phyloP scores from a whole-genome alignment of 2,329 filamentous ascomycete genomes.

The Pseudogymnoascus sp. region DNA sequence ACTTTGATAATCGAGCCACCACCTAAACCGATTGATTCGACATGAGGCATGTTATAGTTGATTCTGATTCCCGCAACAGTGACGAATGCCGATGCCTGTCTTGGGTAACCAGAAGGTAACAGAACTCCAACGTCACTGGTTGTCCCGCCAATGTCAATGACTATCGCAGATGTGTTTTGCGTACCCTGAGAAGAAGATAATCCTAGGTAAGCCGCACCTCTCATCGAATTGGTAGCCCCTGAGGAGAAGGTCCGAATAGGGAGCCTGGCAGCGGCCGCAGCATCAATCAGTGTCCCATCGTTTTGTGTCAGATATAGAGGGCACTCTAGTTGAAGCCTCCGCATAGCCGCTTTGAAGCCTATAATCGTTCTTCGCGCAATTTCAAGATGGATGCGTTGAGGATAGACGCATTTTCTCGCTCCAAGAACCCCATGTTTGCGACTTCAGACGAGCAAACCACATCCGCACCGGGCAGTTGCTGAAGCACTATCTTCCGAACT shows the following conservation, averaged over 20 bases:
- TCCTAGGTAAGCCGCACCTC: constrained; percentile 52
- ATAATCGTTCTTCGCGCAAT: constrained; percentile 49
- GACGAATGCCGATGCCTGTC: constrained; percentile 49
- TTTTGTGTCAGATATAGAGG: constrained; percentile 52
- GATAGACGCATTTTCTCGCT: constrained; percentile 59
- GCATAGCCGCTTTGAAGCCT: constrained; percentile 47
- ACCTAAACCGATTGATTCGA: constrained; percentile 48
- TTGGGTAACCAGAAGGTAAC: constrained; percentile 50
- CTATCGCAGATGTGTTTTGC: constrained; percentile 21
- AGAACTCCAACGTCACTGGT: constrained; percentile 51
- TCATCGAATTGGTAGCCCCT: constrained; percentile 58
- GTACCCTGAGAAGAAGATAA: constrained; percentile 17
- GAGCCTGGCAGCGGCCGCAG: constrained; percentile 44
- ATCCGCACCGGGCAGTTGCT: constrained; percentile 40
- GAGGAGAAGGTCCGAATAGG: constrained; percentile 57
- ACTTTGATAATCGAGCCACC: constrained; percentile 42
- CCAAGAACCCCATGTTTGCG: constrained; percentile 42
- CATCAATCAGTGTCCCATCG: constrained; percentile 53
- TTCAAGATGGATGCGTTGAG: constrained; percentile 55
- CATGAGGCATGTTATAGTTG: constrained; percentile 49
- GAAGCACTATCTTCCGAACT: constrained; percentile 40
- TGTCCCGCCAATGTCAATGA: constrained; percentile 56
- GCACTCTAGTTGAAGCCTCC: constrained; percentile 39
- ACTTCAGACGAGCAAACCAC: constrained; percentile 45
- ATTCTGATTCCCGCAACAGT: constrained; percentile 50